Evolutionary conservation across 768 basidiomycete species (phyloP).

Genomic region (Cystobasidium ongulense): DNA sequence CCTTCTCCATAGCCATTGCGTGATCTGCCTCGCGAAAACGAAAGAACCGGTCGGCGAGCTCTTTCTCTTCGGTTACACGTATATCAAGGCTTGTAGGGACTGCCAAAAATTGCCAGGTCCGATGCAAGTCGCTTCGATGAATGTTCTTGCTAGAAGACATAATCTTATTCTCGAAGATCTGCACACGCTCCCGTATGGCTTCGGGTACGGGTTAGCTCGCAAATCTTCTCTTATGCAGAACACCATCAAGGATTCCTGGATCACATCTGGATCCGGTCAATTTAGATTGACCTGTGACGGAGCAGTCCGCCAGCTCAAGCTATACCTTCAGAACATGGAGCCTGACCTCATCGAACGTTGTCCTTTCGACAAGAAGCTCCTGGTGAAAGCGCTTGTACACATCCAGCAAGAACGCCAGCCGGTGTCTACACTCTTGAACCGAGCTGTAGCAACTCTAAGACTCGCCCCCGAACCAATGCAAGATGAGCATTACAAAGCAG

Average conservation of each 20-base stretch:
- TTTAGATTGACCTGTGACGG: too few relatives aligned
- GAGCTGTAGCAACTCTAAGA: background rate
- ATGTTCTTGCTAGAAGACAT: background rate
- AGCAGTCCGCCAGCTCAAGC: background rate
- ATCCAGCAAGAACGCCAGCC: background rate
- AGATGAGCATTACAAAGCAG: background rate
- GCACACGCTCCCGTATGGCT: background rate
- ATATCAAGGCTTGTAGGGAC: background rate
- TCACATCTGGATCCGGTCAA: too few relatives aligned
- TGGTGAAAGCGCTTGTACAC: background rate
- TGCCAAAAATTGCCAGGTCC: background rate
- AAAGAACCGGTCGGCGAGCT: background rate
- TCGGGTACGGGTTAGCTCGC: too few relatives aligned
- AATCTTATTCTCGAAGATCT: background rate
- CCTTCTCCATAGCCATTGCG: background rate
- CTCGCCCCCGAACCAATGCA: background rate
- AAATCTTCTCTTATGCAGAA: too few relatives aligned
- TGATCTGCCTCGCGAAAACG: background rate
- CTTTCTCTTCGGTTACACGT: background rate
- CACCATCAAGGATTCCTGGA: too few relatives aligned
- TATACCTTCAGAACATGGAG: background rate
- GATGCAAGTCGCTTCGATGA: background rate
- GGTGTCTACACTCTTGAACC: background rate
- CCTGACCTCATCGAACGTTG: background rate
- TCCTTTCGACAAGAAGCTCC: background rate